A percentile compares a stretch with the other conserved stretches of the same genome.
Conservation (phyloP, 2,329 filamentous ascomycete species). For the Epichloe coenophiala region DNA sequence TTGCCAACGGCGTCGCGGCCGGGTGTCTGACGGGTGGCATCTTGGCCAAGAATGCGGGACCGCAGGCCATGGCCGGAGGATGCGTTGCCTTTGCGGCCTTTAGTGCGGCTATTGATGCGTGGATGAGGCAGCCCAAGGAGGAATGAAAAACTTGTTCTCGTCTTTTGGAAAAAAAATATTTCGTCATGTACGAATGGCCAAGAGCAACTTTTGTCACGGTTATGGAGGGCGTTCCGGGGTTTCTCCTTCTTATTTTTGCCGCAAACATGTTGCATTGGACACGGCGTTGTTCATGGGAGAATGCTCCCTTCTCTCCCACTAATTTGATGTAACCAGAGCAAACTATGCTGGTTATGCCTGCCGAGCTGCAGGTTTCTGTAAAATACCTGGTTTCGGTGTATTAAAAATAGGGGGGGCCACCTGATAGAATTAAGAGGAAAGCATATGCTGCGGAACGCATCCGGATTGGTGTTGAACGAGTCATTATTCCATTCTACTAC, state of each 20-base stretch:
- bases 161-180: not conserved
- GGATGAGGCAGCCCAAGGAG: constrained; percentile 67
- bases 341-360: not conserved
- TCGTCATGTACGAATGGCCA: not conserved
- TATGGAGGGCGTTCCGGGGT: not conserved
- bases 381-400: not conserved
- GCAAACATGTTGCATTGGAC: not conserved
- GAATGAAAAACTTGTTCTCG: constrained; percentile 24
- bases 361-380: not conserved
- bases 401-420: not conserved
- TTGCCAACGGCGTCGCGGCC: constrained; percentile 73
- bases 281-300: not conserved
- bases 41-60: constrained; percentile 73
- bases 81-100: constrained; percentile 93
- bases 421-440: not conserved
- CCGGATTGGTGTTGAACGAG: no score
- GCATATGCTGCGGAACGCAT: not conserved
- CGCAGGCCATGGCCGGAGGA: constrained; percentile 74
- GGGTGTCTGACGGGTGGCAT: constrained; percentile 88
- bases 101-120: constrained; percentile 79
- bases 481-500: no score
- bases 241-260: not conserved
- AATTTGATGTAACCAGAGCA: not conserved
- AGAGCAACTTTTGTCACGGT: not conserved
- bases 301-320: not conserved